Evolutionary conservation across 2,329 filamentous ascomycete species (phyloP).

Genomic region (Hypoxylon sp.): DNA sequence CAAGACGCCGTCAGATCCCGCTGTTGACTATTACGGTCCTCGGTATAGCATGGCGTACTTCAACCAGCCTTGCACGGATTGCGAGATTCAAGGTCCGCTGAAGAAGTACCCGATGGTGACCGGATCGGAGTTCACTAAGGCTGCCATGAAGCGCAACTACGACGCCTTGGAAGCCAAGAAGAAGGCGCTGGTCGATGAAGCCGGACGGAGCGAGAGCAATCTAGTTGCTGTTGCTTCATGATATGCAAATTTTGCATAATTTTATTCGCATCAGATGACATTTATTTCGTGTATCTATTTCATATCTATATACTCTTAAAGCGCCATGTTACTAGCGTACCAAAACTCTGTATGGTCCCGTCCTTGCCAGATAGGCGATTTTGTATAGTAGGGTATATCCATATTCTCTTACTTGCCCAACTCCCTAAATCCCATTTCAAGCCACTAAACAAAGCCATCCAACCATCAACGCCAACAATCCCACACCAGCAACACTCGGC

Average conservation of each 20-base stretch:
- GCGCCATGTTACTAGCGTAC: background rate
- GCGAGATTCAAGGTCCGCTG: slow-evolving; percentile 70
- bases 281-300: background rate
- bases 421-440: background rate
- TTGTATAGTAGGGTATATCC: background rate
- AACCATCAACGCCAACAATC: slow-evolving; percentile 8
- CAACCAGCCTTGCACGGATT: slow-evolving; percentile 73
- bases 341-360: background rate
- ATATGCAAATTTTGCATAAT: background rate
- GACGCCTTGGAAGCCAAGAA: slow-evolving; percentile 66
- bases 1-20: slow-evolving; percentile 69
- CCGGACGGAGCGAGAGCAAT: background rate
- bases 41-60: slow-evolving; percentile 77
- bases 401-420: background rate
- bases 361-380: no score
- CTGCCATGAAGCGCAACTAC: slow-evolving; percentile 70
- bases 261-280: background rate
- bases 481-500: background rate
- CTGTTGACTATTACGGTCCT: slow-evolving; percentile 68
- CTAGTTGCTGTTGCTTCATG: slow-evolving; percentile 33
- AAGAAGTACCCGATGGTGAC: slow-evolving; percentile 75
- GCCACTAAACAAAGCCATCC: background rate
- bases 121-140: slow-evolving; percentile 71
- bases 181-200: slow-evolving; percentile 52
- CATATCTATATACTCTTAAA: background rate